phyloP scores from a whole-genome alignment of 352 stramenopile genomes.

The Globisporangium nagaii region DNA sequence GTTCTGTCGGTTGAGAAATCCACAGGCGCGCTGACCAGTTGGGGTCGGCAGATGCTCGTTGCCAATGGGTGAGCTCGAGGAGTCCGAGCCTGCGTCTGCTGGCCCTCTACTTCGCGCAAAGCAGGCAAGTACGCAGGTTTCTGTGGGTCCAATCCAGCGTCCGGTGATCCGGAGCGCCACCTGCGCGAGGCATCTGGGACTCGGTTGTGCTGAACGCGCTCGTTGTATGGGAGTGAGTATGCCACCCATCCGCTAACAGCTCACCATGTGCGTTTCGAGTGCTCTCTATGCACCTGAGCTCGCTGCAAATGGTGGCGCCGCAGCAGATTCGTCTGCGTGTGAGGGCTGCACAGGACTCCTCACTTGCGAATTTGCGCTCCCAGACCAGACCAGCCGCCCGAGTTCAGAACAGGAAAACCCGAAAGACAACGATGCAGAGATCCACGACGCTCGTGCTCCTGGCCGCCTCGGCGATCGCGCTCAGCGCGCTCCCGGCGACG shows the following conservation, averaged over 20 bases:
- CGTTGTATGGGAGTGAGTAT: background rate
- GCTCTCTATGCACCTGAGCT: background rate
- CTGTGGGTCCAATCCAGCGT: background rate
- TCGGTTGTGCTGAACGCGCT: background rate
- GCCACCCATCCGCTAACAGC: background rate
- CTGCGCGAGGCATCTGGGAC: background rate
- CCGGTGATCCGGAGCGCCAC: background rate
- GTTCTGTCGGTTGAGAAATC: background rate
- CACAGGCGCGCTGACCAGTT: background rate
- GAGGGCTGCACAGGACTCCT: background rate
- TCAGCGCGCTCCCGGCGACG: background rate
- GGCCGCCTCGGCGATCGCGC: background rate
- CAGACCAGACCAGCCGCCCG: background rate
- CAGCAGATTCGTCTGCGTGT: no score
- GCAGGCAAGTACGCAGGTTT: background rate
- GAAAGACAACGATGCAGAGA: slow-evolving; percentile 10
- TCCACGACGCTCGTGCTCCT: slow-evolving; percentile 11
- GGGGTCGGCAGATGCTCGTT: background rate
- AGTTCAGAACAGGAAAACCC: background rate
- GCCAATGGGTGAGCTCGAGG: background rate
- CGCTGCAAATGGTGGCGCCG: no score
- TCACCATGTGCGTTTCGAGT: background rate
- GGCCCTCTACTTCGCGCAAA: background rate
- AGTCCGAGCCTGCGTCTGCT: background rate
- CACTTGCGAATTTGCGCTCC: background rate